Conservation (phyloP, 345 rosid species). For the Eucalyptus erythrocorys region DNA sequence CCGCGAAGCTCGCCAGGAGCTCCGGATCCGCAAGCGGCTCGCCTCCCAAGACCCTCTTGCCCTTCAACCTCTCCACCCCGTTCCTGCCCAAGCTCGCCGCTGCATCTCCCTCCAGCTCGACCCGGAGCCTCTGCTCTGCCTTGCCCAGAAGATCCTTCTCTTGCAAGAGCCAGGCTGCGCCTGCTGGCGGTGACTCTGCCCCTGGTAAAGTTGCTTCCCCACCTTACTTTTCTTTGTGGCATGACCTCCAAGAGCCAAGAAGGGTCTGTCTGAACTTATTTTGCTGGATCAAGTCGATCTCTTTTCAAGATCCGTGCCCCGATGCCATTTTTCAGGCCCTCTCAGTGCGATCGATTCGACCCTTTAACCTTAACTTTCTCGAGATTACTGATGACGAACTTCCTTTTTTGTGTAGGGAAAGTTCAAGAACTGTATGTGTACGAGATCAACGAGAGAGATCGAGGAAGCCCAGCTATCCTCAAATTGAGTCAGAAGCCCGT, state of each 20-base stretch:
- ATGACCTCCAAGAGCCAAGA: not conserved
- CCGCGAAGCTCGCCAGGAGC: not conserved
- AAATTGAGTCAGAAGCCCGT: constrained; percentile 72
- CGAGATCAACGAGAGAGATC: constrained; percentile 86
- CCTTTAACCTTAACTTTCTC: not conserved
- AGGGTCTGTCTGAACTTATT: not conserved
- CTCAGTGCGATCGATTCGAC: not conserved
- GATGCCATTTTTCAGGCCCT: not conserved
- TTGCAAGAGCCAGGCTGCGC: constrained; percentile 29
- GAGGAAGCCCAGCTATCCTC: constrained; percentile 76
- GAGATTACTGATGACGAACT: not conserved
- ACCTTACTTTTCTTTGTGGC: not conserved
- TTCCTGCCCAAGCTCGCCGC: not conserved
- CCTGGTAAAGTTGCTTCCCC: constrained; percentile 2
- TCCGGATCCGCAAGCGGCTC: constrained; percentile 2
- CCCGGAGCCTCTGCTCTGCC: not conserved
- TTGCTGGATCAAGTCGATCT: not conserved
- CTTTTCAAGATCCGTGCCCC: not conserved
- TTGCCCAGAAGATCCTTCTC: constrained; percentile 18
- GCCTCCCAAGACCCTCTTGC: not conserved
- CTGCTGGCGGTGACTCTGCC: constrained; percentile 13
- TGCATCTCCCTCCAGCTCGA: not conserved
- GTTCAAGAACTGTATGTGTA: constrained; percentile 62
- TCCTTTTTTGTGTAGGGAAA: constrained; percentile 14
- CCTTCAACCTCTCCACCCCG: constrained; percentile 1